phyloP scores from a whole-genome alignment of 2,329 filamentous ascomycete genomes.

The Ploettnerulaceae sp. region DNA sequence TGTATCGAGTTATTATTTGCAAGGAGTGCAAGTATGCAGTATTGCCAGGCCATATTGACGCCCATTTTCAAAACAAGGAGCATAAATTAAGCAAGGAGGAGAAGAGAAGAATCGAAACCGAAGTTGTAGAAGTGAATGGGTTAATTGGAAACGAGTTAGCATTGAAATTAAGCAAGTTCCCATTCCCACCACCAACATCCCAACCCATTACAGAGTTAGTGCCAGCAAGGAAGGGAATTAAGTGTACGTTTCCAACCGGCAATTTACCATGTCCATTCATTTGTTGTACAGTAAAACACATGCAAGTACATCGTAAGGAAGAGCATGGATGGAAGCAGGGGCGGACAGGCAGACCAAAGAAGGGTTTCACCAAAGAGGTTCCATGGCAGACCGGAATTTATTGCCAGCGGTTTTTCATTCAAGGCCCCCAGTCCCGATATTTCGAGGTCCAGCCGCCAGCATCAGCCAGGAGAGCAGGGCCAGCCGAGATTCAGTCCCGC shows the following conservation, averaged over 20 bases:
- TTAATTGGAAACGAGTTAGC: background rate
- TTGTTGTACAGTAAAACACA: background rate
- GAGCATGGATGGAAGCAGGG: background rate
- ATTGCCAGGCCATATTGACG: background rate
- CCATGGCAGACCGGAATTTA: background rate
- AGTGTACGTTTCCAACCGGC: too few species aligned
- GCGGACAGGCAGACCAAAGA: background rate
- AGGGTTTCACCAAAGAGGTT: background rate
- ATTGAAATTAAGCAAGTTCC: background rate
- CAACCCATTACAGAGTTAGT: background rate
- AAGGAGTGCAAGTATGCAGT: background rate
- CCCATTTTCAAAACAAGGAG: background rate
- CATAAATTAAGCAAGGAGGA: background rate
- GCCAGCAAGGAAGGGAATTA: too few species aligned
- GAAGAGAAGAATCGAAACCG: background rate
- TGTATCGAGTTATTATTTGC: background rate
- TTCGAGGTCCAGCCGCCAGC: background rate
- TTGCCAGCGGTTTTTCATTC: conserved; percentile 5
- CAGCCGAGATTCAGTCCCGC: too few species aligned
- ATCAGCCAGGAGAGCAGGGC: too few species aligned
- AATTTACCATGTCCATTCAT: background rate
- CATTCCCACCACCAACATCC: background rate
- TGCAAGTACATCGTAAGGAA: background rate
- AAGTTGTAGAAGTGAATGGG: background rate
- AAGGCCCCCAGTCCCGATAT: background rate